A percentile compares a stretch with the other conserved stretches of the same genome.
These are phyloP conservation scores for Ligustrum vulgare DNA, from an alignment of 257 asterid species.

Conservation along the genomic window DNA sequence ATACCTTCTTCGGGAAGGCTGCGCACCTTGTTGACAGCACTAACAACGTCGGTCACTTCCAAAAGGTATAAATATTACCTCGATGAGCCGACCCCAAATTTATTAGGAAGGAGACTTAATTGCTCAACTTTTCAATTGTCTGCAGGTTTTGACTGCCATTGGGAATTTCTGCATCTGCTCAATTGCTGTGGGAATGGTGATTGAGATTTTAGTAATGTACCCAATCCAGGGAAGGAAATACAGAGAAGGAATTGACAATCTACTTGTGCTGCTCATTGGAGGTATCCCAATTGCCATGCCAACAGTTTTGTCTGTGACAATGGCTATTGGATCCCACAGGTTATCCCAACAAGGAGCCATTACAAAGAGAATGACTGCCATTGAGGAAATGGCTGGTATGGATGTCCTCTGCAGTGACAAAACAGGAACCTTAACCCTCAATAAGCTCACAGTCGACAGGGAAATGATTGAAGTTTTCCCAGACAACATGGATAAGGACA, in stretches of 20 bases:
- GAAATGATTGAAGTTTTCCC: constrained; percentile 53
- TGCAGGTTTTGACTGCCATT: constrained; percentile 52
- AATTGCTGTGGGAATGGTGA: constrained; percentile 48
- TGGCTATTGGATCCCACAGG: constrained; percentile 64
- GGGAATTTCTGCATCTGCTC: constrained; percentile 62
- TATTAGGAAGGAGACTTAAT: neutral
- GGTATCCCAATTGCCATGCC: constrained; percentile 71
- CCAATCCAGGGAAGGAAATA: constrained; percentile 48
- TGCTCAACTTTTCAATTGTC: neutral
- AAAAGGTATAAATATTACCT: constrained; percentile 33
- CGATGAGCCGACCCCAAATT: neutral
- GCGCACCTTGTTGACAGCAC: constrained; percentile 64
- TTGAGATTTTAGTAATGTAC: constrained; percentile 55
- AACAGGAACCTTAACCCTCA: constrained; percentile 60
- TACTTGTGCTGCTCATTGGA: constrained; percentile 52
- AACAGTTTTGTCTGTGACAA: constrained; percentile 53
- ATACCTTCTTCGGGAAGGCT: constrained; percentile 59
- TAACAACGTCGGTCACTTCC: constrained; percentile 60
- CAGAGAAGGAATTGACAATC: constrained; percentile 56
- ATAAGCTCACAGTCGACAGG: constrained; percentile 57
- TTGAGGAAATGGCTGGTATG: constrained; percentile 68
- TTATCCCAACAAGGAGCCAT: constrained; percentile 59
- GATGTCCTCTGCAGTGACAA: constrained; percentile 65
- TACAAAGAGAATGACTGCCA: constrained; percentile 65
- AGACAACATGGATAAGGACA: constrained; percentile 46